Base-by-base conservation (phyloP, 176 grass and related monocot species). In the Aechmea fasciata region DNA sequence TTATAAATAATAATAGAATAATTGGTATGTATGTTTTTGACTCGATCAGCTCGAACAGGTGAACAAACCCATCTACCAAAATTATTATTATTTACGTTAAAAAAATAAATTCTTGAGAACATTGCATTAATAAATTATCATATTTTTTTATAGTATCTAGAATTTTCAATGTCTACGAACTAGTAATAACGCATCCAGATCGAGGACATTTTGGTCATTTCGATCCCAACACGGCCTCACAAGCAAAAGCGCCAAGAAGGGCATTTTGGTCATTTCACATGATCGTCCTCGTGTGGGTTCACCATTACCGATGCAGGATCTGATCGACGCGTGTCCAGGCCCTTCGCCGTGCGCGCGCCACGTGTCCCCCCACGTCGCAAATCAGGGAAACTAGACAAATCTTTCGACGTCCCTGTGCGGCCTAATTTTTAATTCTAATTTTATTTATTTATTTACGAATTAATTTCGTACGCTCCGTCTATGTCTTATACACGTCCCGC, bases 291-390 rank as follows among this genome's bases (percentile, higher is more conserved):
- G 49, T 10, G 18, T 48, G 33, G 12, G 13, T 55, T 63, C 76
- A 71, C 76, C 23, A 14, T n/a, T 15, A 10, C 29, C 47, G 22
- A 63, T 47, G 11, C 7, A 1, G 2, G 20, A 54, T 65, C 77
- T 18, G 13, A 13, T 14, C 48, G 52, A 79, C 77, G 68, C 77
- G 68, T 59, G 69, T 72, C 57, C 48, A 25, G 10, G 0, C 33
- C 33, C 33, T 41, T 41, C 5, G 4, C 33, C 6, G 33, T 41
- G 33, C 33, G 33, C 5, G 4, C 33, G 33, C 33, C 33, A 61
- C 15, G 20, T 18, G 55, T 61, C 55, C 55, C 54, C 17, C 20
- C 55, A 61, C 55, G 55, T 61, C 55, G 2, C n/a, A 10, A 61
- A 61, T 11, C 55, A 61, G 10, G 20, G n/a, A 19, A 61, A 19